These are phyloP conservation scores for Neofusicoccum umdonicola DNA, from an alignment of 2,329 filamentous ascomycete species.

Conservation along the genomic window DNA sequence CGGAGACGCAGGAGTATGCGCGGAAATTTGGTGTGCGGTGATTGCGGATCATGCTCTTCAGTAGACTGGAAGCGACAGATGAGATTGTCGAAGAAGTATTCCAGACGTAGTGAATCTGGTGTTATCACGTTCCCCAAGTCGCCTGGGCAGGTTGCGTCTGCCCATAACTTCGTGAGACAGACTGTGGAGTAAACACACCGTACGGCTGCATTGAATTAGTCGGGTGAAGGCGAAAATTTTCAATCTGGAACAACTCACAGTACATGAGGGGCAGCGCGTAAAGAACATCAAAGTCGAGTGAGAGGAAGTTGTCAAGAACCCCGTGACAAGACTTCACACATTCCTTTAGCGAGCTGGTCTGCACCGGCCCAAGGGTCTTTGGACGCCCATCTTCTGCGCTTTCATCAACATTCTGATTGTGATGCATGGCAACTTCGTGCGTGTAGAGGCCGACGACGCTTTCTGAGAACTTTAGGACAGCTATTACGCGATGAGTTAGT, in stretches of 20 bases:
- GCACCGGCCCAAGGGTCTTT: constrained; percentile 45
- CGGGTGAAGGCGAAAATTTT: constrained; percentile 21
- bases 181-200: constrained; percentile 57
- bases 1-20: constrained; percentile 45
- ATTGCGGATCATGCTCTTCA: constrained; percentile 39
- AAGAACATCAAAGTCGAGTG: constrained; percentile 45
- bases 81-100: constrained; percentile 46
- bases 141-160: constrained; percentile 50
- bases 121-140: constrained; percentile 52
- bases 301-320: constrained; percentile 49
- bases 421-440: constrained; percentile 51
- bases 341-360: constrained; percentile 47
- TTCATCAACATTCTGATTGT: constrained; percentile 41
- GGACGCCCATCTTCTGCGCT: constrained; percentile 28
- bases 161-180: constrained; percentile 60
- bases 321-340: constrained; percentile 47
- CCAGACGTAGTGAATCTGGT: constrained; percentile 47
- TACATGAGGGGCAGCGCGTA: constrained; percentile 47
- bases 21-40: constrained; percentile 48
- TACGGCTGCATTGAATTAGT: constrained; percentile 39
- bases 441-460: constrained; percentile 50
- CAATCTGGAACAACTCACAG: constrained; percentile 29
- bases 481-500: constrained; percentile 20
- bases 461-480: constrained; percentile 43
- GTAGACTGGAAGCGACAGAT: constrained; percentile 47